Conservation (phyloP, 495 filamentous ascomycete genomes). For the Penicillium paradoxum region DNA sequence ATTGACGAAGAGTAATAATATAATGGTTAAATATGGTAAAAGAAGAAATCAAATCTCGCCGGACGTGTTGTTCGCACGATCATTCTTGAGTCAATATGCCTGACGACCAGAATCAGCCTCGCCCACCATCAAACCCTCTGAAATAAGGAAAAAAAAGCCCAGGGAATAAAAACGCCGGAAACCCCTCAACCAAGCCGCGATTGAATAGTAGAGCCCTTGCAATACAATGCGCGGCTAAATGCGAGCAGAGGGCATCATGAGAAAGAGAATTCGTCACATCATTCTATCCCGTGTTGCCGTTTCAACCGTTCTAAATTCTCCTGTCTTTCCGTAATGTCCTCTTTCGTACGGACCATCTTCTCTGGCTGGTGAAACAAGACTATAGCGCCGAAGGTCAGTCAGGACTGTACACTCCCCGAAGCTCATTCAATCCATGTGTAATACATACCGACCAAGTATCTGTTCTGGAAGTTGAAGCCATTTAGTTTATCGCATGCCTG, state of each 20-base stretch:
- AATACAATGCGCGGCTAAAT: conserved; percentile 36
- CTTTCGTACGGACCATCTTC: conserved; percentile 90
- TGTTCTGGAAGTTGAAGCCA: conserved; percentile 99
- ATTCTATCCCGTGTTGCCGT: conserved; percentile 97
- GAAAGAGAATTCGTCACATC: conserved; percentile 42
- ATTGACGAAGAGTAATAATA: conserved; percentile 10
- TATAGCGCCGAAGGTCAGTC: conserved; percentile 32
- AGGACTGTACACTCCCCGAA: neutral
- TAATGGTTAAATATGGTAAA: conserved; percentile 8
- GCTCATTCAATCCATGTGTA: neutral
- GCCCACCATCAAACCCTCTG: conserved; percentile 27
- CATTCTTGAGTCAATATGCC: conserved; percentile 4
- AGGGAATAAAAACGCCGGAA: conserved; percentile 36
- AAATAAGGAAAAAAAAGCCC: conserved; percentile 24
- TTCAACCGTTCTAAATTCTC: conserved; percentile 98
- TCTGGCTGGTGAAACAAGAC: conserved; percentile 98
- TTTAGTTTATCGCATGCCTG: conserved; percentile 98
- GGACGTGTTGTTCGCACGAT: conserved; percentile 2
- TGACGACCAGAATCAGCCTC: conserved; percentile 16
- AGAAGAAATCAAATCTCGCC: conserved; percentile 15
- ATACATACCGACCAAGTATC: conserved; percentile 92
- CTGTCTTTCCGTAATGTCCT: conserved; percentile 89
- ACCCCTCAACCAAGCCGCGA: conserved; percentile 43
- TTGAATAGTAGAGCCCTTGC: conserved; percentile 30
- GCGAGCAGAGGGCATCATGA: conserved; percentile 38